phyloP scores from a whole-genome alignment of 1,139 yeast genomes.

The Candida albicans region DNA sequence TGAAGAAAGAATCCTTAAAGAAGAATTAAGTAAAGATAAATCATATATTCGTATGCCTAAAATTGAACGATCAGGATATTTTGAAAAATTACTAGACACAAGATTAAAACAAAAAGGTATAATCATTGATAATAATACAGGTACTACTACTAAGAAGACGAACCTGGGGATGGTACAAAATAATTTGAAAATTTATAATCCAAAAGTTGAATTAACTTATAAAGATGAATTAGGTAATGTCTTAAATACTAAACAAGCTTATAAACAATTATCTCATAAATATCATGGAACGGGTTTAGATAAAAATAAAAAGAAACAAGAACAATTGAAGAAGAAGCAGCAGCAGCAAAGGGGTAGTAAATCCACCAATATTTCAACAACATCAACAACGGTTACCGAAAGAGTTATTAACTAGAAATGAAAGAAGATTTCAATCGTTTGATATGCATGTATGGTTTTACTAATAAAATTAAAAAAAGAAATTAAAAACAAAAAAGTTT shows the following conservation, averaged over 20 bases:
- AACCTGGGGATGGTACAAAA: constrained; percentile 1
- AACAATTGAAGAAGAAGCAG: constrained; percentile 49
- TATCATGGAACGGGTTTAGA: constrained; percentile 65
- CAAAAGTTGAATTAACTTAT: constrained; percentile 63
- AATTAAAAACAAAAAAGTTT: no score
- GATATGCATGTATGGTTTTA: no score
- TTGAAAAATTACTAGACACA: constrained; percentile 31
- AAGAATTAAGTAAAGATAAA: constrained; percentile 39
- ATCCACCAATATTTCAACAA: constrained; percentile 54
- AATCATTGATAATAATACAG: constrained; percentile 8
- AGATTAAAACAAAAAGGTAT: constrained; percentile 29
- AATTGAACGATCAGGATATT: constrained; percentile 29
- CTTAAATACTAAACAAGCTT: constrained; percentile 74
- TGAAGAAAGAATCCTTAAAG: constrained; percentile 40
- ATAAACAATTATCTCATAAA: constrained; percentile 78
- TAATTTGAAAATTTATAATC: constrained; percentile 49
- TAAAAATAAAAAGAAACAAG: constrained; percentile 9
- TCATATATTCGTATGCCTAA: constrained; percentile 30
- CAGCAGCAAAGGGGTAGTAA: constrained; percentile 67
- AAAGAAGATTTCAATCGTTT: no score
- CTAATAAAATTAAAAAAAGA: no score
- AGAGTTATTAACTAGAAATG: no score
- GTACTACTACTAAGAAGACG: background rate
- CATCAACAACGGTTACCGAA: no score
- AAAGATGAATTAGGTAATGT: constrained; percentile 70